These are phyloP conservation scores for Cytospora piceae DNA, from an alignment of 2,329 filamentous ascomycete species.

Conservation along the genomic window DNA sequence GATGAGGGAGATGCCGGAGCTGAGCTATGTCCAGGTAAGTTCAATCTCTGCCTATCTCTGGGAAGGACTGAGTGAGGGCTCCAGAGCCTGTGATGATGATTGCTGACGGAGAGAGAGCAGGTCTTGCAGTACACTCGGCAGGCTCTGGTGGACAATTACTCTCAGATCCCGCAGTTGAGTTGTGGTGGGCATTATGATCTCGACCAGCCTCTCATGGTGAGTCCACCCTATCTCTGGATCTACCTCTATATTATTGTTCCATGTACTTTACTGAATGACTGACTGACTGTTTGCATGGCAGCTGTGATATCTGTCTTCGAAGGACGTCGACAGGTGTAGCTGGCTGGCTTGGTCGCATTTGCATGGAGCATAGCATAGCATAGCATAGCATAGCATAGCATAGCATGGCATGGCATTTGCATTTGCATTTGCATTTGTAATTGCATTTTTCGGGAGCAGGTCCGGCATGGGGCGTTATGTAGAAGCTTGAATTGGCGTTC, in stretches of 20 bases:
- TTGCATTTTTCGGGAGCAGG: background rate
- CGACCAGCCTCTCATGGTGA: conserved; percentile 33
- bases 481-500: too few species aligned
- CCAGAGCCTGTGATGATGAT: background rate
- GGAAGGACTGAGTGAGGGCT: background rate
- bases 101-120: conserved; percentile 26
- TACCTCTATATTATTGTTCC: background rate
- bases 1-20: conserved; percentile 38
- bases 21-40: conserved; percentile 40
- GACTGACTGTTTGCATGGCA: conserved; percentile 6
- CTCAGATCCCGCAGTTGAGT: conserved; percentile 37
- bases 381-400: conserved; percentile 7
- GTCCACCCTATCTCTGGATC: background rate
- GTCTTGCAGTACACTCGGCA: conserved; percentile 34
- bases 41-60: background rate
- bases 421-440: background rate
- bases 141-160: conserved; percentile 33
- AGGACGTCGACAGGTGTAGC: background rate
- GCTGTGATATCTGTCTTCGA: conserved; percentile 11
- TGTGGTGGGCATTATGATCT: conserved; percentile 39
- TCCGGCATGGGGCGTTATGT: too few species aligned
- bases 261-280: background rate
- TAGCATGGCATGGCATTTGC: too few species aligned
- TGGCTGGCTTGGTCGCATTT: conserved; percentile 6
- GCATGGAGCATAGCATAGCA: background rate